Percentiles rank a stretch among this genome's conserved stretches.
Evolutionary conservation across 1,284 basidiomycete species (phyloP).

Genomic region (Meira nashicola): DNA sequence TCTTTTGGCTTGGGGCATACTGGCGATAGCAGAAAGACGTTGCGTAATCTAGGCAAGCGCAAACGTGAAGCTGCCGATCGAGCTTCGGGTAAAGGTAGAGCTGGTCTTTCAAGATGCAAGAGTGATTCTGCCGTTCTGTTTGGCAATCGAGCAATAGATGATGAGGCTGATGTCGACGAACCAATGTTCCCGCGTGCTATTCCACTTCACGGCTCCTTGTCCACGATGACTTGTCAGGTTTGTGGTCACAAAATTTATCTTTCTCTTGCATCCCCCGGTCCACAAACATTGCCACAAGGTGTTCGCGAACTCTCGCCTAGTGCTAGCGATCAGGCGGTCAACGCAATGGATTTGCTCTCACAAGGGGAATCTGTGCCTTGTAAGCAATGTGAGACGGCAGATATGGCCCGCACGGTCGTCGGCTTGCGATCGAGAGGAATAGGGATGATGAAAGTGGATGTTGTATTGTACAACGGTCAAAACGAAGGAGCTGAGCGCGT

Average conservation of each 20-base stretch:
- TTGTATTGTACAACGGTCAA: constrained; percentile 89
- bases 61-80: constrained; percentile 20
- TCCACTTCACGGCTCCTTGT: constrained; percentile 81
- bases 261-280: constrained; percentile 16
- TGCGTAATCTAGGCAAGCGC: constrained; percentile 32
- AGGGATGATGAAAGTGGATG: constrained; percentile 75
- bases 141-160: constrained; percentile 55
- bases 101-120: constrained; percentile 4
- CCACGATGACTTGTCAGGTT: constrained; percentile 71
- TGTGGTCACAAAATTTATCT: constrained; percentile 62
- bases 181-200: constrained; percentile 66
- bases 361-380: constrained; percentile 69
- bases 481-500: constrained; percentile 76
- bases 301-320: constrained; percentile 11
- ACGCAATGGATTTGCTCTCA: constrained; percentile 35
- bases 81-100: background rate
- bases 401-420: constrained; percentile 66
- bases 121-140: constrained; percentile 38
- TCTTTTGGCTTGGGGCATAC: constrained; percentile 55
- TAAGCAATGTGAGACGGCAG: constrained; percentile 69
- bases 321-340: constrained; percentile 22
- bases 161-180: constrained; percentile 5
- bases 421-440: constrained; percentile 77
- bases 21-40: constrained; percentile 29
- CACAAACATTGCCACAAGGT: constrained; percentile 12